These are phyloP conservation scores for Knoxia roxburghii DNA, from an alignment of 257 asterid genomes.

Conservation along the genomic window DNA sequence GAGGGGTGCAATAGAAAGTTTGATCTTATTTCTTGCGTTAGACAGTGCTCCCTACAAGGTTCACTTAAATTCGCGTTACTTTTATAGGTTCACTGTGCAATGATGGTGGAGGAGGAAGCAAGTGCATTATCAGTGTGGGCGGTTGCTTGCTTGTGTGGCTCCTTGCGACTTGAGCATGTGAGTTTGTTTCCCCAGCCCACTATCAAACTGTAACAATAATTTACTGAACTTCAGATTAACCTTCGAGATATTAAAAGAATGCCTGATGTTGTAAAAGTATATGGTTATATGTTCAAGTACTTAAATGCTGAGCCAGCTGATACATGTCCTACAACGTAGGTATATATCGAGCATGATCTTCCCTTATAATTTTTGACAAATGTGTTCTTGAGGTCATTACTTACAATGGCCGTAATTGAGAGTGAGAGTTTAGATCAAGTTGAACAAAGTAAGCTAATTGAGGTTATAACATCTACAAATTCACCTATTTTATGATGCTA, in stretches of 20 bases:
- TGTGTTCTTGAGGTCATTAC: background rate
- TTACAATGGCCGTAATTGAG: background rate
- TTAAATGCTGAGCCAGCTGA: background rate
- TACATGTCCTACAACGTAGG: background rate
- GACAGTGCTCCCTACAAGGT: background rate
- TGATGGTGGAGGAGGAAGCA: constrained; percentile 97
- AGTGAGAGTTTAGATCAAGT: background rate
- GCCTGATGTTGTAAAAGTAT: background rate
- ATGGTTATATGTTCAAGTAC: background rate
- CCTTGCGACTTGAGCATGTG: constrained; percentile 93
- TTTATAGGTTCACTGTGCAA: constrained; percentile 70
- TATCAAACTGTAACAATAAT: background rate
- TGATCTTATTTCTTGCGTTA: background rate
- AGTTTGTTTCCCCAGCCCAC: constrained; percentile 16
- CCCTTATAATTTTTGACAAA: background rate
- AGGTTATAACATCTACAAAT: background rate
- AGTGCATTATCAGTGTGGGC: constrained; percentile 94
- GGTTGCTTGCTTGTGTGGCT: constrained; percentile 91
- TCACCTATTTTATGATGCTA: background rate
- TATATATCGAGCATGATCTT: background rate
- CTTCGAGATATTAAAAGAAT: constrained; percentile 1
- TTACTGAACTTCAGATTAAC: background rate
- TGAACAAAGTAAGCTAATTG: background rate
- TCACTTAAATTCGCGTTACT: background rate
- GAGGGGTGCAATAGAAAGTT: background rate